Evolutionary conservation across 352 stramenopile genomes (phyloP), one percentile per base, ranked within the genome.

Genomic region (Globisporangium spiculum): DNA sequence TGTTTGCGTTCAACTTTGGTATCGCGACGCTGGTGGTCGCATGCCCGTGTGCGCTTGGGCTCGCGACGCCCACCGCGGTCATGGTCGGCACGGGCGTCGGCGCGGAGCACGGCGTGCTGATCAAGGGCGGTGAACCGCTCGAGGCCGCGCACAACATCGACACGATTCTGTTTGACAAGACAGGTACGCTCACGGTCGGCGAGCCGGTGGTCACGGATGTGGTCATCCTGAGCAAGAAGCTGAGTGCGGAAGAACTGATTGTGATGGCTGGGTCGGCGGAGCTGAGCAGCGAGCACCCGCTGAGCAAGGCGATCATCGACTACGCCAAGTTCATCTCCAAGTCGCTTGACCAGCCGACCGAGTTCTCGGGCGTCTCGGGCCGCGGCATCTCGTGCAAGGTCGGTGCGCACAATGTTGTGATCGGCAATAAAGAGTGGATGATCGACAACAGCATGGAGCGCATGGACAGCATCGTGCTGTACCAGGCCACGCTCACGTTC

Each of bases 111-210:
- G 98, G 98, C 30, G 94, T 99, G 55, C 80, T 99, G 24, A 99
- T 99, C 81, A 99, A 99, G 78, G 97, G 98, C 26, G 98, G 97
- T 4, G 90, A 97, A 63, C 88, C 94, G 14, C 79, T 99, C 9
- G 92, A 98, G 65, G 80, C 85, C n/a, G 90, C 91, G 12, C 88
- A 97, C 70, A 96, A 94, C 63, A 85, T 99, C 50, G 91, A 97
- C 65, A 94, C 92, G 44, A 95, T 99, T 62, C 74, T 99, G 26
- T 99, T 99, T 75, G 98, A 99, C 82, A 99, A 99, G 83, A 99
- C 98, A 0, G 98, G 98, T 3, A 99, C 98, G n/a, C 73, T 99
- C 14, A 99, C 97, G 1, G 84, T 93, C 20, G 97, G 97, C 8
- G 84, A 94, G 54, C 96, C 96, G 6, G 79, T 86, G 8, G 90